phyloP scores from a whole-genome alignment of 305 asterid species.

The Solanum hybrid region DNA sequence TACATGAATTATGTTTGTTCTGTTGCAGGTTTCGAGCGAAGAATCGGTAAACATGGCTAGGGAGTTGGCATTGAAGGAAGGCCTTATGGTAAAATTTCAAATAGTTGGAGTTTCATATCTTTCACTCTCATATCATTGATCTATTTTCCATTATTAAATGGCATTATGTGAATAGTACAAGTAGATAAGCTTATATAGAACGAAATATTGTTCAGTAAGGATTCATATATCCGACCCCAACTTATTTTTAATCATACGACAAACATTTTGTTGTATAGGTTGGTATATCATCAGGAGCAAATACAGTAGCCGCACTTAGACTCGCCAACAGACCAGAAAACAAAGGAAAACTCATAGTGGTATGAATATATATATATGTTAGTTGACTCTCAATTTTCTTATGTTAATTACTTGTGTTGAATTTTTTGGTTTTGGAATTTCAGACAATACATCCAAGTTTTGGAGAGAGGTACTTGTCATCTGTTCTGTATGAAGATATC shows the following conservation, averaged over 20 bases:
- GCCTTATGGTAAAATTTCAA: slow-evolving; percentile 45
- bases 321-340: slow-evolving; percentile 83
- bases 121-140: neutral
- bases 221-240: neutral
- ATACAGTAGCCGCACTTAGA: slow-evolving; percentile 80
- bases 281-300: slow-evolving; percentile 97
- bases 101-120: neutral
- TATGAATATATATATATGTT: slow-evolving; percentile 15
- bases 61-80: slow-evolving; percentile 77
- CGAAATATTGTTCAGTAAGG: too few species aligned
- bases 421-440: neutral
- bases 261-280: slow-evolving; percentile 33
- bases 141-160: neutral
- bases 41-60: slow-evolving; percentile 89
- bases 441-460: slow-evolving; percentile 91
- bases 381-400: neutral
- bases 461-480: slow-evolving; percentile 85
- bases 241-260: neutral
- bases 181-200: neutral
- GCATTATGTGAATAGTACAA: neutral
- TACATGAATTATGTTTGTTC: neutral
- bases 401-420: neutral
- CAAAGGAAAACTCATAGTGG: slow-evolving; percentile 94
- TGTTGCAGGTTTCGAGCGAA: slow-evolving; percentile 76
- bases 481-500: slow-evolving; percentile 67